Base-by-base conservation (phyloP, 805 yeast genomes). In the Nematodospora valgi region DNA sequence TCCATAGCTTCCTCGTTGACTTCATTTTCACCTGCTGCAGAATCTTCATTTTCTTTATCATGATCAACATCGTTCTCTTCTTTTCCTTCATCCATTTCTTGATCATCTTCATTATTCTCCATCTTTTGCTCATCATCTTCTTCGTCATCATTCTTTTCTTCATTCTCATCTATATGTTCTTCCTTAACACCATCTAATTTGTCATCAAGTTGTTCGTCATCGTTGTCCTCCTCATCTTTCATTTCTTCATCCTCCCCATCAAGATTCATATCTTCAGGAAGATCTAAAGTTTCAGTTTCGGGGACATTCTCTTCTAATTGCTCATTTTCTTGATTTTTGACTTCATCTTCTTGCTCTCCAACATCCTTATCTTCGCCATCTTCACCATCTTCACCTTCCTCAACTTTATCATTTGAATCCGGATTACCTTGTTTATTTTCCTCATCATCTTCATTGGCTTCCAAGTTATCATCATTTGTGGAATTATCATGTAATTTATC, bases 261-360 rank as follows among this genome's bases (percentile, higher is more conserved):
- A 20, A 91, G 65, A 47, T 91, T 80, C 70, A 91, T 76, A 49
- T 89, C 96, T 11, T 93, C 98, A 0, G 98, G 97, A 19, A 91
- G 67, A 15, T 93, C 96, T 45, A 91, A 65, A 3, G 89, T 80
- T 40, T 93, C 98, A 5, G 79, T 68, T 54, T 93, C 95, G 13
- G 89, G 91, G 30, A 82, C 86, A 39, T 79, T 65, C 12, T 76
- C 76, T 29, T 86, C 95, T 34, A 86, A 56, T 39, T 82, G 78
- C 33, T 84, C 84, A 21, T 68, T 70, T 26, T 80, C 85, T 23
- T 82, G 82, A 46, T 84, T 75, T 43, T 67, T 76, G 13, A 82
- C 86, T 40, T 78, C 84, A 52, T 83, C 89, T 29, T 85, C 91
- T 50, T 85, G 89, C 52, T 85, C 86, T 8, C 86, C 93, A 34